Percentiles rank a stretch among this genome's conserved stretches.
Conservation (phyloP, 192 early-diverging fungal species). For the Coemansia sp. region DNA sequence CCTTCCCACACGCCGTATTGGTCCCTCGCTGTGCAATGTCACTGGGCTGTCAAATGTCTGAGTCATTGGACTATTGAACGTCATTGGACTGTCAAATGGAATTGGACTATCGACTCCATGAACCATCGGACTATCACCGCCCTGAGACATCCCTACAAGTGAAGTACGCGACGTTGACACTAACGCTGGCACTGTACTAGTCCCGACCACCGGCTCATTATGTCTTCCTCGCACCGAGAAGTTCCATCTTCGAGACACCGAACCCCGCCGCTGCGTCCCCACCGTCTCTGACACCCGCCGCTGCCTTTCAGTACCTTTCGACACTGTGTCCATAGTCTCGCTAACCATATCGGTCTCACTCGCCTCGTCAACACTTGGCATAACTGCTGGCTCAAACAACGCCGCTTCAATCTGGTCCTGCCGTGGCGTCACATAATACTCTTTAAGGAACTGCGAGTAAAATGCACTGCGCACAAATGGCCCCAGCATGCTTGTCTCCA, state of each 20-base stretch:
- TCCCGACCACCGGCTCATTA: slow-evolving; percentile 28
- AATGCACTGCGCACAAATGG: slow-evolving; percentile 61
- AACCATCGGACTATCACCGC: too few species aligned
- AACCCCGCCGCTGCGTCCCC: neutral
- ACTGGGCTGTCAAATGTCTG: too few species aligned
- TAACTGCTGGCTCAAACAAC: slow-evolving; percentile 21
- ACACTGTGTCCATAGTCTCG: neutral
- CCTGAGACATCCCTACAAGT: neutral
- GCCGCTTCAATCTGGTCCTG: slow-evolving; percentile 25
- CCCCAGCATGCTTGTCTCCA: slow-evolving; percentile 60
- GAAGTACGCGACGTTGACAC: neutral
- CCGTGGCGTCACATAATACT: slow-evolving; percentile 51
- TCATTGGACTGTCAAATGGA: too few species aligned
- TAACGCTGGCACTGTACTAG: slow-evolving; percentile 15
- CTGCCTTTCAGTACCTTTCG: neutral
- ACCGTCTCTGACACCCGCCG: neutral
- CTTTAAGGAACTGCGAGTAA: slow-evolving; percentile 62
- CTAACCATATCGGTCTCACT: too few species aligned
- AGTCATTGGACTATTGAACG: too few species aligned
- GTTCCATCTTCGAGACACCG: slow-evolving; percentile 13
- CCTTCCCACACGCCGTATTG: neutral
- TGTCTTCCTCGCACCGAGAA: slow-evolving; percentile 16
- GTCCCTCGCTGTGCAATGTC: too few species aligned
- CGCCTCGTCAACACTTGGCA: neutral
- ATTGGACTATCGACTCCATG: too few species aligned